Conservation (phyloP, 441 rosid species). For the Croton setiger region DNA sequence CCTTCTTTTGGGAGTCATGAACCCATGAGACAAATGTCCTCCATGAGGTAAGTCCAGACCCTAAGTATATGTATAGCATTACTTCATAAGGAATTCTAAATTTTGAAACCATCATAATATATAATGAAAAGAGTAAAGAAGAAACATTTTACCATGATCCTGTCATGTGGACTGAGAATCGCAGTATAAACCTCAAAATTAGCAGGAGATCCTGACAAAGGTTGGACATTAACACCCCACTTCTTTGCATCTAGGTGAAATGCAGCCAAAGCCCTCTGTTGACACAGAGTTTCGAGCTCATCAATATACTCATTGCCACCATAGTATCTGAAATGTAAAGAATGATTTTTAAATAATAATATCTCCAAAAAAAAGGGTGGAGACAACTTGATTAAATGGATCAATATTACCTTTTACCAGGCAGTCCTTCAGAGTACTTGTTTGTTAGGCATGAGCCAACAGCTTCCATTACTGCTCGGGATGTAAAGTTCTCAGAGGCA, state of each 20-base stretch:
- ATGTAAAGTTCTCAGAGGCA: slow-evolving; percentile 36
- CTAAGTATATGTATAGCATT: slow-evolving; percentile 23
- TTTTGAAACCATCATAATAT: background rate
- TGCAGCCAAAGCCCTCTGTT: slow-evolving; percentile 72
- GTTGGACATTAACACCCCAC: slow-evolving; percentile 97
- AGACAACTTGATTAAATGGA: background rate
- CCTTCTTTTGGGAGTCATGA: slow-evolving; percentile 87
- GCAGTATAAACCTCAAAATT: slow-evolving; percentile 93
- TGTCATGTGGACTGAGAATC: slow-evolving; percentile 71
- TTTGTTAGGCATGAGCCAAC: slow-evolving; percentile 93
- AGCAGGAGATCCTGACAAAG: slow-evolving; percentile 95
- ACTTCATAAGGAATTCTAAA: background rate
- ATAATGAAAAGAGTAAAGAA: background rate
- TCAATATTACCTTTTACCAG: slow-evolving; percentile 72
- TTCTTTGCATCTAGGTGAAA: slow-evolving; percentile 63
- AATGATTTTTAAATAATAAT: background rate
- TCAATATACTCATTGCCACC: slow-evolving; percentile 91
- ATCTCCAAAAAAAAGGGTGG: background rate
- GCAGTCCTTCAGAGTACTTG: slow-evolving; percentile 92
- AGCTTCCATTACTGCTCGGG: slow-evolving; percentile 92
- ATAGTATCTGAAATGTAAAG: slow-evolving; percentile 52
- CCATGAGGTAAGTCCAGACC: slow-evolving; percentile 96
- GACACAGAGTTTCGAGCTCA: slow-evolving; percentile 85
- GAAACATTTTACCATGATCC: slow-evolving; percentile 61
- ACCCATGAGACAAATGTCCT: slow-evolving; percentile 95